Base-by-base conservation (phyloP, 2,329 filamentous ascomycete genomes). In the Cladosporium colombiae region DNA sequence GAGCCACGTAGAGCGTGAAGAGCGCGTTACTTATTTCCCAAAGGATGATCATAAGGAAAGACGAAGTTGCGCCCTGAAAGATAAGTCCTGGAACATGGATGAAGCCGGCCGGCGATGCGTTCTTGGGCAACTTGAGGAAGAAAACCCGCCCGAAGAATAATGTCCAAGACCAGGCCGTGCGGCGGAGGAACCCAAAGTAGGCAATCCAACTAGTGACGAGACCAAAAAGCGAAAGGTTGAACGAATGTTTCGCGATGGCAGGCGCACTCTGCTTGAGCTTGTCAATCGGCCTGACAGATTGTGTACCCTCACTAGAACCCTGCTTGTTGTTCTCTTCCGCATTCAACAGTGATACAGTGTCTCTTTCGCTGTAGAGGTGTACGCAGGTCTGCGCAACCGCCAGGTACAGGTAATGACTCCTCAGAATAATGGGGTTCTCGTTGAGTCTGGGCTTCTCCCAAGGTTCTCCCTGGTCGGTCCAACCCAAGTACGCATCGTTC, bases 351-450 rank as follows among this genome's bases (percentile, higher is more conserved):
- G 81, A 73, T 60, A 96, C 81, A 46, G 84, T 85, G 76, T 97
- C 93, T 68, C 88, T 87, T 74, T 97, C 93, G 61, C 81, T 81
- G 74, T 85, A 87, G 18, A 96, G 81, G 75, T 97, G 93, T 35
- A 85, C 74, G 13, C 84, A 73, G 1, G 90, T 87, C 76, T 96
- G 91, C n/a, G 84, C 79, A 11, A 91, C 66, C 4, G 91, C 91
- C 52, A 95, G 83, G 0, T 88, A 77, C 3, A 89, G 74, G 70
- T 95, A 86, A 73, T 91, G 88, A 67, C 85, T 86, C 37, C 91
- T 88, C 60, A 97, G 82, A 75, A 93, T 95, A 29, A 98, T 85
- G 0, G 92, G 89, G 69, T 91, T 87, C 81, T 98, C 94, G 76
- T 98, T 98, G 66, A 97, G 80, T 62, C 88, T 85, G 23, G 90